Evolutionary conservation across 495 filamentous ascomycete species (phyloP).

Genomic region (Opeltia flavorubescens): DNA sequence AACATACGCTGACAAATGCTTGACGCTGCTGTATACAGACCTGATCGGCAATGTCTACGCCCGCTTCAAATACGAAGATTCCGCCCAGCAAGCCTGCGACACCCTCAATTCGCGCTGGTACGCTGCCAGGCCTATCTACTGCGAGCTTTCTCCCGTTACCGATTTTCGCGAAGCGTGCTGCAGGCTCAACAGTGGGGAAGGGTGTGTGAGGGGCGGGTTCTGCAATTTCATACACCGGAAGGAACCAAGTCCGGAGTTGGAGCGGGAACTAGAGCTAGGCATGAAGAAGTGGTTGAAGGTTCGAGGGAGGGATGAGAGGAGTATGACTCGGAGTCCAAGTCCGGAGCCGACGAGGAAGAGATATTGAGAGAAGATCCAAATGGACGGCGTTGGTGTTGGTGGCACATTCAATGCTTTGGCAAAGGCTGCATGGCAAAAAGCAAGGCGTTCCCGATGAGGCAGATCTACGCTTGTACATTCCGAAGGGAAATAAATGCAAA

Average conservation of each 20-base stretch:
- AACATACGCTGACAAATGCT: neutral
- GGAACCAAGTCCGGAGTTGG: conserved; percentile 76
- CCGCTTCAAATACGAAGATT: conserved; percentile 99
- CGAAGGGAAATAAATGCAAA: too few relatives aligned
- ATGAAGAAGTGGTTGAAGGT: conserved; percentile 95
- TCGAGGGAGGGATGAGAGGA: conserved; percentile 73
- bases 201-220: conserved; percentile 90
- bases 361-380: too few relatives aligned
- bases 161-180: conserved; percentile 98
- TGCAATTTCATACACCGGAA: conserved; percentile 99
- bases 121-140: conserved; percentile 92
- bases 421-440: too few relatives aligned
- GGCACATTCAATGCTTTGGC: too few relatives aligned
- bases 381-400: too few relatives aligned
- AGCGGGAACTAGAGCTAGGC: conserved; percentile 68
- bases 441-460: too few relatives aligned
- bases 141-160: conserved; percentile 89
- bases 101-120: conserved; percentile 92
- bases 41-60: conserved; percentile 99
- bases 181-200: conserved; percentile 83
- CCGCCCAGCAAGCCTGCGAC: conserved; percentile 85
- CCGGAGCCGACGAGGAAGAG: conserved; percentile 62
- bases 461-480: too few relatives aligned
- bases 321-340: conserved; percentile 57
- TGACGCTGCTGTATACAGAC: conserved; percentile 33